phyloP scores from a whole-genome alignment of 2,329 filamentous ascomycete genomes.

The Aspergillus tamarii region DNA sequence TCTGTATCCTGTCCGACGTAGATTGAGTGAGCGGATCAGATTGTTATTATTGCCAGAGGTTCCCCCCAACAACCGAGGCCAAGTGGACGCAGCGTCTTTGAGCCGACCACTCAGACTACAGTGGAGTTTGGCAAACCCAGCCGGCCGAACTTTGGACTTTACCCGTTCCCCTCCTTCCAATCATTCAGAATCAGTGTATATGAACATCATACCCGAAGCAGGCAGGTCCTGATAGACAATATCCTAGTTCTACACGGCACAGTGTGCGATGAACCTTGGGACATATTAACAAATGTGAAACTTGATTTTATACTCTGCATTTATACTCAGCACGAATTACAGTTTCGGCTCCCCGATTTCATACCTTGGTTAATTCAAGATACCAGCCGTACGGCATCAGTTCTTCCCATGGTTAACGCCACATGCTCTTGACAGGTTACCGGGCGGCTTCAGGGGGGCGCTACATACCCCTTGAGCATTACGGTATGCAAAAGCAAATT shows the following conservation, averaged over 20 bases:
- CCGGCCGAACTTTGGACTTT: constrained; percentile 14
- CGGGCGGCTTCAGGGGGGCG: background rate
- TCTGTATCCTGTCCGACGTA: constrained; percentile 8
- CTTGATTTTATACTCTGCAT: too few species aligned
- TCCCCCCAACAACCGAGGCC: constrained; percentile 16
- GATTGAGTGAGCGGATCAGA: background rate
- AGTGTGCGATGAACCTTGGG: background rate
- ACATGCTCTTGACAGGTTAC: constrained; percentile 1
- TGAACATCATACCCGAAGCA: background rate
- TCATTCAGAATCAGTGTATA: background rate
- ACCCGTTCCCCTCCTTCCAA: background rate
- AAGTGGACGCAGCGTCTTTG: background rate
- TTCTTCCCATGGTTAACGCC: constrained; percentile 9
- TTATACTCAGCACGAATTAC: background rate
- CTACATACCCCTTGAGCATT: background rate
- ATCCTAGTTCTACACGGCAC: background rate
- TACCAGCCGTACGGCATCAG: constrained; percentile 8
- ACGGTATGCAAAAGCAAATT: background rate
- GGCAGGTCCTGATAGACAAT: background rate
- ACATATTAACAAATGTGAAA: background rate
- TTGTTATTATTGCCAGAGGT: constrained; percentile 2
- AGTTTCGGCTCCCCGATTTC: background rate
- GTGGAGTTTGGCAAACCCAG: constrained; percentile 10
- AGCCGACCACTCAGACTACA: background rate
- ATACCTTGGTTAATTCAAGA: constrained; percentile 7